Conservation (phyloP, 371 early-diverging fungal genomes). For the Rhizomucor pusillus region DNA sequence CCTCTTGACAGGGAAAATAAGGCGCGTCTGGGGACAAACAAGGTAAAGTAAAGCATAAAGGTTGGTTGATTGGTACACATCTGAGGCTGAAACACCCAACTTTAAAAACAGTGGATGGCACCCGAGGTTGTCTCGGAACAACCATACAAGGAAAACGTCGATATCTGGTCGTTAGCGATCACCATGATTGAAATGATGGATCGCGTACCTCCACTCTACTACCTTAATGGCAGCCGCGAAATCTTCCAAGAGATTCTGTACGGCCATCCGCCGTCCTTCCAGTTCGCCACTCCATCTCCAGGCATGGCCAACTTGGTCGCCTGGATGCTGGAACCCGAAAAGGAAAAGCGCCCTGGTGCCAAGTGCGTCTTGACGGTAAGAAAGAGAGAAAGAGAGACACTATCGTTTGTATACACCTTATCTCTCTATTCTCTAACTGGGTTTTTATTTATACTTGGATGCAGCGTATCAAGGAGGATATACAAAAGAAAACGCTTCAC, state of each 20-base stretch:
- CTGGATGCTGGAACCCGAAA: slow-evolving; percentile 44
- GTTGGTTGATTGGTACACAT: neutral
- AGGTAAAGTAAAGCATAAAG: slow-evolving; percentile 21
- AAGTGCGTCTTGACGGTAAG: slow-evolving; percentile 36
- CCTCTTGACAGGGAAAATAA: slow-evolving; percentile 32
- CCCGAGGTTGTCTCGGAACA: slow-evolving; percentile 46
- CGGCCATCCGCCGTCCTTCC: slow-evolving; percentile 43
- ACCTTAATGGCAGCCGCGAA: slow-evolving; percentile 37
- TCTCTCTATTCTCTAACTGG: neutral
- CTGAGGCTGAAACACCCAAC: neutral
- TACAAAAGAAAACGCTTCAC: slow-evolving; percentile 24
- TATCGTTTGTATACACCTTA: neutral
- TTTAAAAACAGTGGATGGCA: slow-evolving; percentile 43
- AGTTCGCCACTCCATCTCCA: slow-evolving; percentile 37
- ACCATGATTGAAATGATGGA: slow-evolving; percentile 57
- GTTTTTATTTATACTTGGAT: neutral
- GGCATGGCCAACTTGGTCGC: slow-evolving; percentile 28
- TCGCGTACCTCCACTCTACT: slow-evolving; percentile 51
- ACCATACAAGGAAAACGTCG: slow-evolving; percentile 45
- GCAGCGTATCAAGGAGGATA: slow-evolving; percentile 29
- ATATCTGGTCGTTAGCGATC: slow-evolving; percentile 50
- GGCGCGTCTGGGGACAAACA: slow-evolving; percentile 42
- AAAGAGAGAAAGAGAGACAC: neutral
- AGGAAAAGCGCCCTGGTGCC: slow-evolving; percentile 34
- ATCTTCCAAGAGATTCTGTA: slow-evolving; percentile 46